Evolutionary conservation across 202 grass and related monocot genomes (phyloP), one percentile per base, ranked within the genome.

Genomic region (Cymbopogon flexuosus): DNA sequence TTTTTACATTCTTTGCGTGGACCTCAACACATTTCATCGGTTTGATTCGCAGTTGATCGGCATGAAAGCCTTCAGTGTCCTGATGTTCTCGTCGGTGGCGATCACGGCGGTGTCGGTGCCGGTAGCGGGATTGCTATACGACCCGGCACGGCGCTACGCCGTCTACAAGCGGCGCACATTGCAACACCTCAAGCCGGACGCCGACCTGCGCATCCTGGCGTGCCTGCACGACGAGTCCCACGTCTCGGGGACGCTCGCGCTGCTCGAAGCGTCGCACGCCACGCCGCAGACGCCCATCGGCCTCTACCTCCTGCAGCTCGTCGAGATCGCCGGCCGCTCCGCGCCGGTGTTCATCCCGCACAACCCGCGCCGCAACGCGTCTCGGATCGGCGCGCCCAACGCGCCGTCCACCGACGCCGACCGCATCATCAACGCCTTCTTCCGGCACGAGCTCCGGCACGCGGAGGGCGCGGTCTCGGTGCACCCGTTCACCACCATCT

Each of bases 391-490:
- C 40, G 39, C 65, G 3, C 5, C 84, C 13, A 41, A 22, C 70
- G 30, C 85, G 54, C 37, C 64, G 41, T 36, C 81, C 79, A 46
- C 70, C 5, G 75, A 83, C 43, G 47, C 63, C 3, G 90, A 92
- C 81, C 91, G 84, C 21, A 69, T 97, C 88, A 92, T 92, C 86
- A 97, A 97, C 56, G 88, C 88, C 59, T 97, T 97, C 87, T 57
- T 90, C 59, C 82, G 88, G 80, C 76, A 89, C 80, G 89, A 97
- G 84, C 83, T 90, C 64, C 83, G 73, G 52, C 71, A 91, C 27
- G 57, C 74, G 46, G 80, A 84, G 46, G 83, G 87, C 43, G 85
- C 86, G 15, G 35, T 97, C 13, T 72, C 88, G 4, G 86, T 94
- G 75, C 79, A 89, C 12, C 83, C 94, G 3, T 97, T 87, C 88